Evolutionary conservation across 2,329 filamentous ascomycete species (phyloP), one percentile per base, ranked within the genome.

Genomic region (Monascus ruber): DNA sequence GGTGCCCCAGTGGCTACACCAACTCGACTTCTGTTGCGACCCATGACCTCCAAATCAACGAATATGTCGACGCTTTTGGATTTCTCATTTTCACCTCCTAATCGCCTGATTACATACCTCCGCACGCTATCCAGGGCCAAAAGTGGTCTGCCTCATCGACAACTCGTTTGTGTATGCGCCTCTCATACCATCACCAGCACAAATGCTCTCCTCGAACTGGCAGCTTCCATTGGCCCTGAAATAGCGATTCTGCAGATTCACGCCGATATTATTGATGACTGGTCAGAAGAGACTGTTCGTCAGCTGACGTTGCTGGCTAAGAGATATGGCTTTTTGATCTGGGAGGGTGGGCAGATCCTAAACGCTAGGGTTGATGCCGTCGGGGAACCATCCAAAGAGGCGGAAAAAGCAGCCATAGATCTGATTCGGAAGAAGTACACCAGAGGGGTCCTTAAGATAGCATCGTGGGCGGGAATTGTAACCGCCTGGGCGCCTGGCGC

Each of bases 211-310:
- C 55, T 79, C 11, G 62, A 65, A 33, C 60, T 79, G 6, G 74
- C 74, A 26, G 69, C 75, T 45, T 69, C 76, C 29, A 65, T 78
- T 10, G 76, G 76, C 42, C 74, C 77, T 47, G 69, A 72, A 44
- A 78, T 79, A 41, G 76, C 73, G 47, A 57, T 79, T 26, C 63
- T 79, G 40, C 76, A 78, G 56, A 73, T 77, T 4, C 74, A 78
- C 51, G 74, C 73, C 40, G 76, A 79, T 56, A 76, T 76, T 38
- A 71, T 79, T 48, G 68, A 71, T 45, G 76, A 79, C 56, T 79
- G 75, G 66, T 69, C 68, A 9, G 69, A 73, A 42, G 65, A 72
- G 41, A 77, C 74, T 1, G 70, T 71, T 27, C 54, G 56, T 24
- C 53, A 58, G 37, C 51, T 66, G 39, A 56, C 47, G 17, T 47